A percentile compares a stretch with the other conserved stretches of the same genome.
These are phyloP conservation scores for Austroboletus novae-zelandiae DNA, from an alignment of 1,284 basidiomycete species.

Conservation along the genomic window DNA sequence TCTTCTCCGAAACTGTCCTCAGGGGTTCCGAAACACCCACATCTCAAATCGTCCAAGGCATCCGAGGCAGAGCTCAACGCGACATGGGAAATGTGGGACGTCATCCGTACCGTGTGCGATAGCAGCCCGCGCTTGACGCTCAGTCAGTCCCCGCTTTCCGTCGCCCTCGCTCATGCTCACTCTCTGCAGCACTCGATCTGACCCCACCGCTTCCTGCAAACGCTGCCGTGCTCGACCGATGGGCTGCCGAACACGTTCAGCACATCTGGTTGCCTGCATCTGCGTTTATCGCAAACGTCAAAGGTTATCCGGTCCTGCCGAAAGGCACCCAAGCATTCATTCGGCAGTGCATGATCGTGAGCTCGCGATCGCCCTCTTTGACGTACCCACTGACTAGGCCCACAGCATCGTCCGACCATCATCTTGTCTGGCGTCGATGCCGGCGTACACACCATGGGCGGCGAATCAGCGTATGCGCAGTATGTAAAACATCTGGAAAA, in stretches of 20 bases:
- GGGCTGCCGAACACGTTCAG: slow-evolving; percentile 90
- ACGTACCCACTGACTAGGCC: slow-evolving; percentile 11
- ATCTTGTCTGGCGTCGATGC: slow-evolving; percentile 71
- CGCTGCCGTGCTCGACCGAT: slow-evolving; percentile 71
- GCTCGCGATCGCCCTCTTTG: slow-evolving; percentile 27
- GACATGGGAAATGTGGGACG: slow-evolving; percentile 99
- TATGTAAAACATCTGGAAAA: slow-evolving; percentile 85
- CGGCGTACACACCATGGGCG: slow-evolving; percentile 73
- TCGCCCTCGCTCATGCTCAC: slow-evolving; percentile 9
- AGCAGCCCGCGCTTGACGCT: slow-evolving; percentile 82
- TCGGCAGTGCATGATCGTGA: slow-evolving; percentile 81
- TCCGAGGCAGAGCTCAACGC: slow-evolving; percentile 69
- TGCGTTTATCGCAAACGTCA: slow-evolving; percentile 92
- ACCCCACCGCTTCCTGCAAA: slow-evolving; percentile 79
- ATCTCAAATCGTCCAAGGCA: slow-evolving; percentile 28
- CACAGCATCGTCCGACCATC: slow-evolving; percentile 76
- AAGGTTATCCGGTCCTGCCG: slow-evolving; percentile 95
- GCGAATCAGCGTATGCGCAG: slow-evolving; percentile 85
- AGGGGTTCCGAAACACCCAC: slow-evolving; percentile 4
- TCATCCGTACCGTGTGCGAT: slow-evolving; percentile 84
- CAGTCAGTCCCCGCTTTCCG: slow-evolving; percentile 59
- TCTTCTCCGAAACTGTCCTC: slow-evolving; percentile 39
- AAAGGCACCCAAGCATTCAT: slow-evolving; percentile 91
- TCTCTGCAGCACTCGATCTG: slow-evolving; percentile 77
- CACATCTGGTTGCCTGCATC: slow-evolving; percentile 87